Percentiles rank a stretch among this genome's conserved stretches.
These are phyloP conservation scores for Amphichorda felina DNA, from an alignment of 2,329 filamentous ascomycete species.

Conservation along the genomic window DNA sequence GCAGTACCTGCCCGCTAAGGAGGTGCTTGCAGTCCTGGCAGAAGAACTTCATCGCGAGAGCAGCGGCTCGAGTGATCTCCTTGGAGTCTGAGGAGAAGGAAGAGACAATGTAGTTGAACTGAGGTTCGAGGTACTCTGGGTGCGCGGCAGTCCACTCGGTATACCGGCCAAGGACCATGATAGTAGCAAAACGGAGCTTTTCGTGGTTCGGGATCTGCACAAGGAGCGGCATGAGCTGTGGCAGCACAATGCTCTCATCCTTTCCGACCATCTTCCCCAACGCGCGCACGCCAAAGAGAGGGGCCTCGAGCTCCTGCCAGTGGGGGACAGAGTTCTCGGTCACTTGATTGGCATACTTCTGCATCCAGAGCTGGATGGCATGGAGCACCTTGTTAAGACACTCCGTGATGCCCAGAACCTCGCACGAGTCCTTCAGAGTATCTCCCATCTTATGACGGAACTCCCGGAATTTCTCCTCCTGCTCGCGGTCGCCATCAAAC, in stretches of 20 bases:
- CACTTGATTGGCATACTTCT: slow-evolving; percentile 66
- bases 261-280: slow-evolving; percentile 94
- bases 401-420: slow-evolving; percentile 87
- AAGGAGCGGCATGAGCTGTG: slow-evolving; percentile 84
- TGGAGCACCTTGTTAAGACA: slow-evolving; percentile 83
- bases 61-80: slow-evolving; percentile 84
- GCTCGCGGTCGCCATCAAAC: slow-evolving; percentile 90
- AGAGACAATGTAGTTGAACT: slow-evolving; percentile 91
- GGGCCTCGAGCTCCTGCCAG: slow-evolving; percentile 94
- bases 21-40: slow-evolving; percentile 89
- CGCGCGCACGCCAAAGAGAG: slow-evolving; percentile 87
- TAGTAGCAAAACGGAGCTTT: slow-evolving; percentile 95
- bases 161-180: slow-evolving; percentile 93
- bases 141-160: slow-evolving; percentile 97
- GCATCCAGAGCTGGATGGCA: slow-evolving; percentile 80
- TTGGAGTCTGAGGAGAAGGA: slow-evolving; percentile 82
- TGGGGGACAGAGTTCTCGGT: slow-evolving; percentile 68
- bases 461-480: slow-evolving; percentile 92
- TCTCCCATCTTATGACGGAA: slow-evolving; percentile 97
- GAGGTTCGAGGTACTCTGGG: slow-evolving; percentile 80
- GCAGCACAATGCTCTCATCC: slow-evolving; percentile 77
- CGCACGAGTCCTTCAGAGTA: slow-evolving; percentile 91
- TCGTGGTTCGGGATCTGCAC: slow-evolving; percentile 92
- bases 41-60: slow-evolving; percentile 92
- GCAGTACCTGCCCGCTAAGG: slow-evolving; percentile 69